Evolutionary conservation across 2,329 filamentous ascomycete species (phyloP).

Genomic region (Colletotrichum coccodes): DNA sequence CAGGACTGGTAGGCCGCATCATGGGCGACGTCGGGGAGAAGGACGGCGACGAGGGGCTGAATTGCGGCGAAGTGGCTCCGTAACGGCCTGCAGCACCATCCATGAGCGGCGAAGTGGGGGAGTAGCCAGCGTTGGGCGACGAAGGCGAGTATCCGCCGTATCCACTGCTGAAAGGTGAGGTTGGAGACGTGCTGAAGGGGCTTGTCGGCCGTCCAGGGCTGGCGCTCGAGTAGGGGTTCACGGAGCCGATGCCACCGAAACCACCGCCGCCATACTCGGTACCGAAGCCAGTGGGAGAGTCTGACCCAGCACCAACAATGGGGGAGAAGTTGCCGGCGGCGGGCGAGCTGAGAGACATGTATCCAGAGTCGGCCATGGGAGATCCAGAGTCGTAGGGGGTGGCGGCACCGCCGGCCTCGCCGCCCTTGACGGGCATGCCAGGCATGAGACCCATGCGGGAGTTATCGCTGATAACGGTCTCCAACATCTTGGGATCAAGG

Average conservation of each 20-base stretch:
- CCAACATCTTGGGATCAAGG: constrained; percentile 93
- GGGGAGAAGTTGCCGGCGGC: constrained; percentile 76
- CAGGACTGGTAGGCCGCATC: constrained; percentile 63
- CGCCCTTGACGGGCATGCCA: constrained; percentile 80
- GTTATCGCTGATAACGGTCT: constrained; percentile 94
- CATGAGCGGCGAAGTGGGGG: constrained; percentile 79
- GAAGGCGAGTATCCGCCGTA: constrained; percentile 77
- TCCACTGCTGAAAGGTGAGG: constrained; percentile 69
- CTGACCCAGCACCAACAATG: constrained; percentile 79
- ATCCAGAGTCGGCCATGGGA: constrained; percentile 78
- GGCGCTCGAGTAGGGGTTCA: constrained; percentile 73
- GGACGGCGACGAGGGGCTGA: constrained; percentile 71
- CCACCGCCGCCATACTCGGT: constrained; percentile 64
- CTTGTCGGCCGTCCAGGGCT: constrained; percentile 74
- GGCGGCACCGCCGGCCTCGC: constrained; percentile 82
- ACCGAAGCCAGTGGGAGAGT: constrained; percentile 73
- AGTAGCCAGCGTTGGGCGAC: constrained; percentile 79
- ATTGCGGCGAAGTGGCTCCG: constrained; percentile 66
- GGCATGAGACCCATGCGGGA: constrained; percentile 85
- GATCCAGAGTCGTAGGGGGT: constrained; percentile 95
- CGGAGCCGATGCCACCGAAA: constrained; percentile 58
- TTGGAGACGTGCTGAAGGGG: constrained; percentile 78
- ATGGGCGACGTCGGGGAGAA: constrained; percentile 72
- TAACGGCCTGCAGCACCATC: constrained; percentile 61
- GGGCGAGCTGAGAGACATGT: constrained; percentile 71